Evolutionary conservation across 2,329 filamentous ascomycete species (phyloP), one percentile per base, ranked within the genome.

Genomic region (Rhynchosporium graminicola): DNA sequence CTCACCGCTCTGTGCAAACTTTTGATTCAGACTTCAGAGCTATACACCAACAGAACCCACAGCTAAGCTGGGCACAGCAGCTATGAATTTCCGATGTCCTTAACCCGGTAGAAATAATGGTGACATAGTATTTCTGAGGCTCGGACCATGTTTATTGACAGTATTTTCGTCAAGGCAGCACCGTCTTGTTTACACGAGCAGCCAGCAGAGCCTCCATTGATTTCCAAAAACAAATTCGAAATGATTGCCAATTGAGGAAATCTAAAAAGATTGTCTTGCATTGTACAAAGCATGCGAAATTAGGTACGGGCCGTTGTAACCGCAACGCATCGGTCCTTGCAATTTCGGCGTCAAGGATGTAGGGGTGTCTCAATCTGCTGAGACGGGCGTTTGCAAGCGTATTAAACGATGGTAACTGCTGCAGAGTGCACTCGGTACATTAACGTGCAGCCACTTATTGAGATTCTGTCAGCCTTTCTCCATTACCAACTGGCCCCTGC

Each of bases 231-330:
- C 45, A 13, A 54, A 40, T 43, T 33, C 51, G 33, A 28, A 29
- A 28, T 36, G 45, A n/a, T 55, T n/a, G 33, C 4, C 40, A 55
- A 58, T 10, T 42, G 20, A 59, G 42, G 13, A 26, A 15, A n/a
- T 4, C 36, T 31, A 26, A 33, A n/a, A 46, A 57, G n/a, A 20
- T 20, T 20, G 20, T 63, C 29, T 55, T 57, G 51, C 56, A 42
- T 28, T 56, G 51, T 64, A 52, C 61, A 56, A 52, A 55, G 59
- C 59, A 63, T 62, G 9, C 33, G 33, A 36, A 20, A 6, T 36
- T 36, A 45, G 31, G 55, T 63, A 60, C 67, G 63, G 67, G 57
- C 65, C 67, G 67, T 61, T 65, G 63, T 42, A 65, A 59, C 65
- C 65, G 63, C 59, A 20, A 48, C 65, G 61, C 65, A 68, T 62